These are phyloP conservation scores for Terana coerulea DNA, from an alignment of 768 basidiomycete species.

Conservation along the genomic window DNA sequence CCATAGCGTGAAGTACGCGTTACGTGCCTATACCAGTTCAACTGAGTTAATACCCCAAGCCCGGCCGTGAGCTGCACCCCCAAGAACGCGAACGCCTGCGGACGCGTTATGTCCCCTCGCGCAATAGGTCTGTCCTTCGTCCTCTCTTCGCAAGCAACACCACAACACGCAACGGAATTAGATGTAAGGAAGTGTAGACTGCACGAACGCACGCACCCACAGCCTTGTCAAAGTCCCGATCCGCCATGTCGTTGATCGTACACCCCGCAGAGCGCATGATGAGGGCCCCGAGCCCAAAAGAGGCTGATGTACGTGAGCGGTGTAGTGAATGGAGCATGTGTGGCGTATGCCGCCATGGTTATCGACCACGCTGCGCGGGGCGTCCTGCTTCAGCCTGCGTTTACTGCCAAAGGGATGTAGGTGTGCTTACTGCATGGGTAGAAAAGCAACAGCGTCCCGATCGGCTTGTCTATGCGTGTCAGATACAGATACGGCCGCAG, in stretches of 20 bases:
- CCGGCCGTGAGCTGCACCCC: slow-evolving; percentile 79
- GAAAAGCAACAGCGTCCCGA: slow-evolving; percentile 86
- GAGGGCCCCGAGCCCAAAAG: slow-evolving; percentile 86
- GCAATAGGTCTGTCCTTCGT: slow-evolving; percentile 90
- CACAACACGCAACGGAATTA: slow-evolving; percentile 3
- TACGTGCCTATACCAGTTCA: slow-evolving; percentile 91
- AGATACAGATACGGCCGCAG: slow-evolving; percentile 80
- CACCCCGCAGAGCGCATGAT: slow-evolving; percentile 99
- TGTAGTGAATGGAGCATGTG: slow-evolving; percentile 57
- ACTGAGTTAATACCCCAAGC: slow-evolving; percentile 78
- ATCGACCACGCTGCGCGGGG: slow-evolving; percentile 85
- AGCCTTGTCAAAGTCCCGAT: slow-evolving; percentile 82
- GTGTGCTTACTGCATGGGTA: slow-evolving; percentile 86
- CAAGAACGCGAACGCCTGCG: slow-evolving; percentile 79
- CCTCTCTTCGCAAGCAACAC: slow-evolving; percentile 48
- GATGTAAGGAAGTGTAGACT: background rate
- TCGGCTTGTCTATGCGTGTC: slow-evolving; percentile 92
- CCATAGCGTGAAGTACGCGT: background rate
- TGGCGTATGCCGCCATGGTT: slow-evolving; percentile 89
- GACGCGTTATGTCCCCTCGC: slow-evolving; percentile 68
- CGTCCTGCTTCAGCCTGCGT: background rate
- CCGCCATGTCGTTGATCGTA: slow-evolving; percentile 99
- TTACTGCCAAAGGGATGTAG: background rate
- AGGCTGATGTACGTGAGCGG: slow-evolving; percentile 76
- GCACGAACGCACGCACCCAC: slow-evolving; percentile 58